phyloP scores from a whole-genome alignment of 1,284 basidiomycete species.

The Sutorius eximius region DNA sequence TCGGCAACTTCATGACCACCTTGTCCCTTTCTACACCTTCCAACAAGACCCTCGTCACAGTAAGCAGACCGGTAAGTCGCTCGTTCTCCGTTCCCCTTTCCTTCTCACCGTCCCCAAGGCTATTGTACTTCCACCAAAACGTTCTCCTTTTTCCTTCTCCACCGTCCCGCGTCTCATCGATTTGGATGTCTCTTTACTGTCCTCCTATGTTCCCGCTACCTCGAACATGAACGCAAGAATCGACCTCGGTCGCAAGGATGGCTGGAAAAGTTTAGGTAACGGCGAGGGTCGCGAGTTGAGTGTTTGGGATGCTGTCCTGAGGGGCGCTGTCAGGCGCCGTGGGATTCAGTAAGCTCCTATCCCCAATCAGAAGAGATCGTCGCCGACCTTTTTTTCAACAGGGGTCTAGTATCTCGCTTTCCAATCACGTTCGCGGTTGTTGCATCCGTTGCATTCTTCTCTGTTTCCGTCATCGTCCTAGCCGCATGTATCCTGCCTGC shows the following conservation, averaged over 20 bases:
- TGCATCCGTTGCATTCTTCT: conserved; percentile 43
- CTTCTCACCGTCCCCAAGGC: conserved; percentile 44
- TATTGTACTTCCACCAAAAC: conserved; percentile 48
- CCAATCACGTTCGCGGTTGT: conserved; percentile 53
- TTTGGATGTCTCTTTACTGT: conserved; percentile 54
- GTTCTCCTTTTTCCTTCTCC: conserved; percentile 36
- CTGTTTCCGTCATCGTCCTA: conserved; percentile 33
- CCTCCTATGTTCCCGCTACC: conserved; percentile 50
- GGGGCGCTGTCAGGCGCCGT: conserved; percentile 58
- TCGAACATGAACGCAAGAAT: conserved; percentile 53
- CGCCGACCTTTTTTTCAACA: conserved; percentile 28
- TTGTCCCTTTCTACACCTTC: conserved; percentile 54
- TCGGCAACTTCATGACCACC: conserved; percentile 80
- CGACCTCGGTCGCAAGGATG: conserved; percentile 66
- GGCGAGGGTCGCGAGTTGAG: conserved; percentile 72
- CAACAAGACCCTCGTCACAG: conserved; percentile 59
- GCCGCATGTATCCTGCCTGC: conserved; percentile 54
- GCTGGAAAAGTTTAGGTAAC: conserved; percentile 63
- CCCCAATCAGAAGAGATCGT: background rate
- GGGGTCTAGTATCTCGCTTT: conserved; percentile 68
- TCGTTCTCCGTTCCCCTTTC: background rate
- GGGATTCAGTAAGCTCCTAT: conserved; percentile 58
- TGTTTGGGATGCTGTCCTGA: conserved; percentile 57
- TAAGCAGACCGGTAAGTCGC: conserved; percentile 64
- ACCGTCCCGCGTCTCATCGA: conserved; percentile 43